phyloP scores from a whole-genome alignment of 768 basidiomycete genomes.

The Leccinum longicurvipes region DNA sequence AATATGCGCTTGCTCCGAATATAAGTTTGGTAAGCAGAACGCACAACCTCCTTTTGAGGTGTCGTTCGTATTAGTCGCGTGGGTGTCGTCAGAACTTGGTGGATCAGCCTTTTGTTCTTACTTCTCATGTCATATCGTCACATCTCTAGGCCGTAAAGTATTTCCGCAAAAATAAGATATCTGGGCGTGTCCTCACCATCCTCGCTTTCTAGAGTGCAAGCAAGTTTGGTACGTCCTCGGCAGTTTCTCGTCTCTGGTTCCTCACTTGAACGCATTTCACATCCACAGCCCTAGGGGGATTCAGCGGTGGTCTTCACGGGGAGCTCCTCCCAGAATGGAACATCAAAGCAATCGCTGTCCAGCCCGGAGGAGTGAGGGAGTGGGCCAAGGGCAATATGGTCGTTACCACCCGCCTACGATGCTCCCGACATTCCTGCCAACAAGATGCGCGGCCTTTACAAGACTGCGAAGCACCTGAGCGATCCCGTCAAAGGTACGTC shows the following conservation, averaged over 20 bases:
- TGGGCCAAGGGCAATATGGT: slow-evolving; percentile 19
- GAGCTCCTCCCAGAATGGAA: too few species aligned
- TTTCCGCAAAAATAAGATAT: slow-evolving; percentile 28
- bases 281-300: slow-evolving; percentile 25
- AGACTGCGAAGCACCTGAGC: neutral
- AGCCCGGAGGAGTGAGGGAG: slow-evolving; percentile 19
- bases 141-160: slow-evolving; percentile 21
- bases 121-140: neutral
- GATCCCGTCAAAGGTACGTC: slow-evolving; percentile 16
- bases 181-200: slow-evolving; percentile 22
- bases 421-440: slow-evolving; percentile 11
- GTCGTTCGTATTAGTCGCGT: too few species aligned
- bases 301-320: slow-evolving; percentile 20
- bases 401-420: slow-evolving; percentile 15
- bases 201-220: slow-evolving; percentile 20
- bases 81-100: too few species aligned
- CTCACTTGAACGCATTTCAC: neutral
- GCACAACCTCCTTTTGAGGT: too few species aligned
- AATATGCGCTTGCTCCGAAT: too few species aligned
- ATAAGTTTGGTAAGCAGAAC: too few species aligned
- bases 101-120: neutral
- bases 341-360: slow-evolving; percentile 20
- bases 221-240: slow-evolving; percentile 18
- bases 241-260: too few species aligned
- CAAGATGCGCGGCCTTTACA: slow-evolving; percentile 10